phyloP scores from a whole-genome alignment of 2,329 filamentous ascomycete genomes.

The Immersiporthe knoxdaviesiana region DNA sequence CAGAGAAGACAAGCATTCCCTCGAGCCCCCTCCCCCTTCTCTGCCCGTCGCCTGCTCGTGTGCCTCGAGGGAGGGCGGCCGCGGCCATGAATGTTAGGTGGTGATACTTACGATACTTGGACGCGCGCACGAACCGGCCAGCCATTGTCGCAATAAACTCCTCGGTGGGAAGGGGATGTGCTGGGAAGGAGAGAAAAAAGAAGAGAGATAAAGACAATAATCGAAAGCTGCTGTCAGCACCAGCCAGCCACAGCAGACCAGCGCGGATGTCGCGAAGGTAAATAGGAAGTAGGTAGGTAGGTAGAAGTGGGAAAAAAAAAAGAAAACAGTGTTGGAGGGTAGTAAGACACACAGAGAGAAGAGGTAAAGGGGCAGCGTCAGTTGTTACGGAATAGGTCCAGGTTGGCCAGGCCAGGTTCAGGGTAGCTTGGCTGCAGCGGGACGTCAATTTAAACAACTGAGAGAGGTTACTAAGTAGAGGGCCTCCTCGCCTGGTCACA shows the following conservation, averaged over 20 bases:
- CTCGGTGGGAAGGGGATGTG: neutral
- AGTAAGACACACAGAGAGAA: constrained; percentile 5
- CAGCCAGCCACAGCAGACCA: constrained; percentile 5
- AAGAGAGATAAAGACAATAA: neutral
- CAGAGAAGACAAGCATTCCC: constrained; percentile 21
- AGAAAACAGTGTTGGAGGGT: constrained; percentile 2
- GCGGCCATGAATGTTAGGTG: constrained; percentile 21
- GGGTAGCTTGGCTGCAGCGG: constrained; percentile 5
- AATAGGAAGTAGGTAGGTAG: neutral
- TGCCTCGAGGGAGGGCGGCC: constrained; percentile 31
- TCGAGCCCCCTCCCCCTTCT: constrained; percentile 17
- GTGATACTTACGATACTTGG: constrained; percentile 67
- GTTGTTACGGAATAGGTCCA: constrained; percentile 12
- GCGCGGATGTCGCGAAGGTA: neutral
- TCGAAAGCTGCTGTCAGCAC: constrained; percentile 10
- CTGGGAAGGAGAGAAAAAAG: constrained; percentile 9
- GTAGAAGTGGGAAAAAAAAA: neutral
- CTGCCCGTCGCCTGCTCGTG: constrained; percentile 27
- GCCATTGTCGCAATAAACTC: constrained; percentile 49
- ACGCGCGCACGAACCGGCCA: constrained; percentile 69
- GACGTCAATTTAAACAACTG: constrained; percentile 9
- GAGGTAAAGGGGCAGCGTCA: constrained; percentile 11
- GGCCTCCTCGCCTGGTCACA: neutral
- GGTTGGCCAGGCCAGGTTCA: constrained; percentile 1
- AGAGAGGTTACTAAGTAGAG: too few relatives aligned